These are phyloP conservation scores for Beauveria scarabaeidicola DNA, from an alignment of 2,329 filamentous ascomycete genomes.

Conservation along the genomic window DNA sequence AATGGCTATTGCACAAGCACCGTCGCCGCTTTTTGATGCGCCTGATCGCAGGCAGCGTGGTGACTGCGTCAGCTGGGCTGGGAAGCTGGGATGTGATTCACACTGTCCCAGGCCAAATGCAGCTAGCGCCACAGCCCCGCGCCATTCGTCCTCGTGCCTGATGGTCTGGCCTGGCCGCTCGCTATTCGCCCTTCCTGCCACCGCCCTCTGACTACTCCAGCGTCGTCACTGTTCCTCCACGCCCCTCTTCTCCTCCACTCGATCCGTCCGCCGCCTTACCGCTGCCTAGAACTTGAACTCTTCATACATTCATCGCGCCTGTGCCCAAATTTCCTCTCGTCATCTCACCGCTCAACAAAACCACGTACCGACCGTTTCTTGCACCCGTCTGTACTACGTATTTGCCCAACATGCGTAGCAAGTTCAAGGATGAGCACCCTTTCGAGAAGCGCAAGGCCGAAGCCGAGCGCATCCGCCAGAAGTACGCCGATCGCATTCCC, in stretches of 20 bases:
- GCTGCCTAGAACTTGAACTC: constrained; percentile 14
- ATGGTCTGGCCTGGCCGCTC: background rate
- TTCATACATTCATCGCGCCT: constrained; percentile 2
- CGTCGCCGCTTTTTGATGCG: background rate
- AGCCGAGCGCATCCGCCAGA: constrained; percentile 97
- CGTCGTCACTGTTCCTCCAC: constrained; percentile 13
- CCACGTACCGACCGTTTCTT: background rate
- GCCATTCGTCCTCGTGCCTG: constrained; percentile 11
- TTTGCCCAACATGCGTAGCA: constrained; percentile 75
- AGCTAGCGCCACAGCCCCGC: constrained; percentile 19
- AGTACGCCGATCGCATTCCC: constrained; percentile 96
- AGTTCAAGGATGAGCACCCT: constrained; percentile 99
- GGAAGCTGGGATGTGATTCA: constrained; percentile 1
- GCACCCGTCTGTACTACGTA: constrained; percentile 9
- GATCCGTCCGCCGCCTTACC: constrained; percentile 19
- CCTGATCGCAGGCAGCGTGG: background rate
- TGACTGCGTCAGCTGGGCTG: constrained; percentile 9
- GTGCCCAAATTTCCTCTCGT: background rate
- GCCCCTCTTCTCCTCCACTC: constrained; percentile 18
- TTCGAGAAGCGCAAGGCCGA: constrained; percentile 99
- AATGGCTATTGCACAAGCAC: background rate
- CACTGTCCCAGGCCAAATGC: background rate
- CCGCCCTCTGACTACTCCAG: constrained; percentile 14
- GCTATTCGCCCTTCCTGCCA: constrained; percentile 12
- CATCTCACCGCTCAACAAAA: background rate